Base-by-base conservation (phyloP, 2,329 filamentous ascomycete species). In the Diplodia seriata region DNA sequence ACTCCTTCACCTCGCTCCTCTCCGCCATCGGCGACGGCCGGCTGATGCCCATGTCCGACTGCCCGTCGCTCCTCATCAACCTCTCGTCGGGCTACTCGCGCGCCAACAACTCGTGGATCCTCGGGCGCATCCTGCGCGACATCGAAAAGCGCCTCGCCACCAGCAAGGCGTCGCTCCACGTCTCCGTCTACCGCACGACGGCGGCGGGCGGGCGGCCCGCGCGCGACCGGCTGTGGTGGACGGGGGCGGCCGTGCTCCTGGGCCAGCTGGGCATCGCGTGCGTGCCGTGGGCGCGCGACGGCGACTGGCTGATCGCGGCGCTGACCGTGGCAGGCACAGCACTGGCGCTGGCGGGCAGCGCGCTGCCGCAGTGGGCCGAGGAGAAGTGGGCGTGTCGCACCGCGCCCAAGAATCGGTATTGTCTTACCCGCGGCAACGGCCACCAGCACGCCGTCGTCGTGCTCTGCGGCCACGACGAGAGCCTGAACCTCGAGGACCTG, bases 41-140 rank as follows among this genome's bases (percentile, higher is more conserved):
- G 15, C 50, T 67, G n/a, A 68, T 67, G 62, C 62, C 62, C 4
- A 12, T n/a, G 14, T 31, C 67, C 14, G 62, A 68, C 47, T 67
- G 23, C n/a, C 49, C 61, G 2, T 31, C 47, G 29, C 40, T 29
- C 9, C 51, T 68, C n/a, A 67, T 59, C n/a, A 57, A 49, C 26
- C 36, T 54, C 14, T 8, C 18, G 0, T 54, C 49, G 15, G 43
- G 43, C 31, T 33, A 51, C n/a, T 26, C 29, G n/a, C 20, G 47
- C 15, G 29, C 36, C 38, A 68, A 68, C 38, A 29, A 40, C 15
- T 49, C 47, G 5, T 68, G 67, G 67, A 40, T 68, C 9, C 14
- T 68, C 9, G 67, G 67, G 4, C 49, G 67, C 7, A 20, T 62
- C 5, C 33, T 68, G 36, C 63, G 67, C 18, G 67, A 68, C 51